phyloP scores from a whole-genome alignment of 1,284 basidiomycete genomes.

The Gomphus sp. region DNA sequence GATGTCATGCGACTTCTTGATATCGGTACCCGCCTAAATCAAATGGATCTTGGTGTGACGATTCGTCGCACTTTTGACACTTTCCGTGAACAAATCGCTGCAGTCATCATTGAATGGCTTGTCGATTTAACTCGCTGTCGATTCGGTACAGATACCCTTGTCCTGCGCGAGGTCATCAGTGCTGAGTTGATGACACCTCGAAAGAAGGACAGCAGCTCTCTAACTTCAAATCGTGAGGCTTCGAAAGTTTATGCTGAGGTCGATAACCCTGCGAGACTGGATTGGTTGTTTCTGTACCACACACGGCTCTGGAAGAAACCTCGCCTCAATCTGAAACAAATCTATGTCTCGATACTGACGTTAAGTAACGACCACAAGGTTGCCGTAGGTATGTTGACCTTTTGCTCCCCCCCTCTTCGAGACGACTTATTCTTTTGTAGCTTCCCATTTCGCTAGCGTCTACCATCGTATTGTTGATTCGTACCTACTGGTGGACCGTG shows the following conservation, averaged over 20 bases:
- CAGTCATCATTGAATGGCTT: conserved; percentile 80
- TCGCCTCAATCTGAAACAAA: conserved; percentile 69
- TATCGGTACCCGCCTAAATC: conserved; percentile 71
- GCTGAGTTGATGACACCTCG: conserved; percentile 60
- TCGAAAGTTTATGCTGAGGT: conserved; percentile 40
- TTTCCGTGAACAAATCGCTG: conserved; percentile 82
- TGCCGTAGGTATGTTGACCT: conserved; percentile 50
- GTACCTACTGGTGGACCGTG: conserved; percentile 85
- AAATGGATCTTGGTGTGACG: conserved; percentile 90
- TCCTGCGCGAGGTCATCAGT: conserved; percentile 66
- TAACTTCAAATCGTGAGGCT: conserved; percentile 23
- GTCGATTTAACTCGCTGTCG: conserved; percentile 71
- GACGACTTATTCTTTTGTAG: conserved; percentile 28
- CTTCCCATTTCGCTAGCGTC: conserved; percentile 74
- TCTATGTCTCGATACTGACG: conserved; percentile 72
- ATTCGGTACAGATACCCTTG: conserved; percentile 54
- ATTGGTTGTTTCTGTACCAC: conserved; percentile 73
- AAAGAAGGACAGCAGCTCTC: conserved; percentile 34
- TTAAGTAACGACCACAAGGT: conserved; percentile 70
- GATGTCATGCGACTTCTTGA: conserved; percentile 67
- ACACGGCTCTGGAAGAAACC: conserved; percentile 79
- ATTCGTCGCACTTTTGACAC: conserved; percentile 84
- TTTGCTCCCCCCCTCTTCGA: conserved; percentile 1
- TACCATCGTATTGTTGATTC: conserved; percentile 86
- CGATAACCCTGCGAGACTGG: conserved; percentile 51